Percentiles rank a stretch among this genome's conserved stretches.
Evolutionary conservation across 352 stramenopile species (phyloP).

Genomic region (Pythium phragmitis): DNA sequence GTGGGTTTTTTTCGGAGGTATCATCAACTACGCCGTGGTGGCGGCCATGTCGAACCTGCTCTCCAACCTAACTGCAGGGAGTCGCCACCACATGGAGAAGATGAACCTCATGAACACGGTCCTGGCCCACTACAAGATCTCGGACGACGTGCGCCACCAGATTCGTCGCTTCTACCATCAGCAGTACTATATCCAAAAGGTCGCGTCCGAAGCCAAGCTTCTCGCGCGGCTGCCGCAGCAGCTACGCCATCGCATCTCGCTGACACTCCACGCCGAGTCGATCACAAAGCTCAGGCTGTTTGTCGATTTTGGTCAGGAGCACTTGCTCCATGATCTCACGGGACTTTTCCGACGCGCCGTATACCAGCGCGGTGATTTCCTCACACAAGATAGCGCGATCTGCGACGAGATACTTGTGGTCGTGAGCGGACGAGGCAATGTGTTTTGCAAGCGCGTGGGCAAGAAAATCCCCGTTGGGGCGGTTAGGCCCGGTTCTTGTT

Average conservation of each 20-base stretch:
- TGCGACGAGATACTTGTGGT: constrained; percentile 76
- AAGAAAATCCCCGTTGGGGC: constrained; percentile 45
- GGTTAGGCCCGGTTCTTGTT: constrained; percentile 54
- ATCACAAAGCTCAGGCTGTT: constrained; percentile 65
- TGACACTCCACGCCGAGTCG: constrained; percentile 66
- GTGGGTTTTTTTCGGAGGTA: constrained; percentile 63
- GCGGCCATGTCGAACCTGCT: constrained; percentile 81
- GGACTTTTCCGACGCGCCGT: constrained; percentile 61
- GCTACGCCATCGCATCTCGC: constrained; percentile 66
- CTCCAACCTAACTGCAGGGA: constrained; percentile 58
- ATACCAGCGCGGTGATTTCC: constrained; percentile 63
- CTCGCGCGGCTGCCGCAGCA: constrained; percentile 53
- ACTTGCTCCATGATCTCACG: constrained; percentile 62
- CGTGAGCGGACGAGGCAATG: constrained; percentile 54
- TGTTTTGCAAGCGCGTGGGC: constrained; percentile 42
- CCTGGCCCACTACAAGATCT: constrained; percentile 59
- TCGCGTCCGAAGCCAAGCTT: constrained; percentile 62
- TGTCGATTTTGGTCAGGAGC: constrained; percentile 49
- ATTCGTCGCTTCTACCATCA: constrained; percentile 80
- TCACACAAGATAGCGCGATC: constrained; percentile 58
- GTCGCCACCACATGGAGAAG: constrained; percentile 61
- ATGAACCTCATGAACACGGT: constrained; percentile 71
- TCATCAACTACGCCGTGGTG: constrained; percentile 82
- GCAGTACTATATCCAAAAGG: constrained; percentile 72
- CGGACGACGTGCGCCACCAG: constrained; percentile 48